These are phyloP conservation scores for Populus hybrid DNA, from an alignment of 441 rosid genomes.

Conservation along the genomic window DNA sequence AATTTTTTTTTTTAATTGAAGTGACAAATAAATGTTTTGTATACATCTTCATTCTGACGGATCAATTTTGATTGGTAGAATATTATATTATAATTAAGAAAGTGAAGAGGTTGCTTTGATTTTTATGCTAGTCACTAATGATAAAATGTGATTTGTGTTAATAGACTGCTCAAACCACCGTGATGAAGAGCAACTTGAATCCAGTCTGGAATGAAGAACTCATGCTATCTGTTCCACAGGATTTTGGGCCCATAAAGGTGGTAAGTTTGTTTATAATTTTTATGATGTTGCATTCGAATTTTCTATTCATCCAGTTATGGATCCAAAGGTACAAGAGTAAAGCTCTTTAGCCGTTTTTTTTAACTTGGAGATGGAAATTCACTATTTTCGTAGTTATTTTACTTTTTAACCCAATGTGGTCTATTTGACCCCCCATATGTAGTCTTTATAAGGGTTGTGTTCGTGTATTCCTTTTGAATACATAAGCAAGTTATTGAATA, in stretches of 20 bases:
- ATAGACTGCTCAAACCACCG: conserved; percentile 66
- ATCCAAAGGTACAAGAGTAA: background rate
- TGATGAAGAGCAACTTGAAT: conserved; percentile 76
- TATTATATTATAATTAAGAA: background rate
- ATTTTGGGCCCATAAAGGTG: conserved; percentile 74
- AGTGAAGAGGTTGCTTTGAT: background rate
- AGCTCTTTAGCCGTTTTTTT: background rate
- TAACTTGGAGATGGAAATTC: background rate
- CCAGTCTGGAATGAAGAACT: conserved; percentile 92
- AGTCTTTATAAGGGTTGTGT: background rate
- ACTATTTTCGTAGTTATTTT: background rate
- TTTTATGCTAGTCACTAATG: conserved; percentile 10
- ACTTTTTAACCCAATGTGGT: background rate
- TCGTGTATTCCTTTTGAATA: too few species aligned
- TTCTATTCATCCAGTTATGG: background rate
- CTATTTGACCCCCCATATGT: background rate
- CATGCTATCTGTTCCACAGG: conserved; percentile 80
- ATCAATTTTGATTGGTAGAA: background rate
- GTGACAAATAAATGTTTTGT: background rate
- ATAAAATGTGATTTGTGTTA: conserved; percentile 22
- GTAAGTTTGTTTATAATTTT: conserved; percentile 34
- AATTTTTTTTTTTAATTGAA: background rate
- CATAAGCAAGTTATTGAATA: background rate
- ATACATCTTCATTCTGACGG: background rate
- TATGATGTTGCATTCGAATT: background rate